Evolutionary conservation across 345 rosid genomes (phyloP), one percentile per base, ranked within the genome.

Genomic region (Punica granatum): DNA sequence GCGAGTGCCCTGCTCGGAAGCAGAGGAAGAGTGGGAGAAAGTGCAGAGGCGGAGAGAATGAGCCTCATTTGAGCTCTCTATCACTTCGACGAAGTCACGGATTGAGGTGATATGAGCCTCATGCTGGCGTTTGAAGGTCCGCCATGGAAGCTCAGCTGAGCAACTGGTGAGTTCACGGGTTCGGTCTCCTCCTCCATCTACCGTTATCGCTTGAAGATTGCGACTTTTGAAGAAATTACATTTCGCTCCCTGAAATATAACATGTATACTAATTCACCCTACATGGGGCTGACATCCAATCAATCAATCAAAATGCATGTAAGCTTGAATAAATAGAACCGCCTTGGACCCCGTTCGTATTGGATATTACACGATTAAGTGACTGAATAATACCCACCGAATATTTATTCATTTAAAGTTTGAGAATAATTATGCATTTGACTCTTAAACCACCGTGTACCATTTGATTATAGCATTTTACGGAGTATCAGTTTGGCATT

Each of bases 101-200:
- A 14, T 33, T 13, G 12, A 26, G 61, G 12, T 3, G 19, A 26
- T 4, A 56, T 56, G 54, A 49, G 23, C 25, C 2, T 8, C 9
- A 1, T 0, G 23, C 25, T 2, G 54, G 25, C 2, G 26, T 4
- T 6, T 49, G 61, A 7, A 56, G 33, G 19, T 28, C 34, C 4
- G 61, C 61, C 61, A 56, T 56, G 19, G 61, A 18, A 56, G 26
- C 25, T 49, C 19, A 49, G 61, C 61, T 28, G 61, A 26, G 61
- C 58, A 54, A 23, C 58, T n/a, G 58, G 26, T 28, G 60, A 54
- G 33, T 9, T 6, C 0, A 0, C 12, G 5, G 41, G 6, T 11
- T 5, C 41, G 6, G 1, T 56, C 61, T 0, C 12, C 61, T 12
- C 1, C 26, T 25, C 16, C 61, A 26, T 26, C 28, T 1, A 0